Evolutionary conservation across 495 filamentous ascomycete genomes (phyloP).

Genomic region (Neurospora sp.): DNA sequence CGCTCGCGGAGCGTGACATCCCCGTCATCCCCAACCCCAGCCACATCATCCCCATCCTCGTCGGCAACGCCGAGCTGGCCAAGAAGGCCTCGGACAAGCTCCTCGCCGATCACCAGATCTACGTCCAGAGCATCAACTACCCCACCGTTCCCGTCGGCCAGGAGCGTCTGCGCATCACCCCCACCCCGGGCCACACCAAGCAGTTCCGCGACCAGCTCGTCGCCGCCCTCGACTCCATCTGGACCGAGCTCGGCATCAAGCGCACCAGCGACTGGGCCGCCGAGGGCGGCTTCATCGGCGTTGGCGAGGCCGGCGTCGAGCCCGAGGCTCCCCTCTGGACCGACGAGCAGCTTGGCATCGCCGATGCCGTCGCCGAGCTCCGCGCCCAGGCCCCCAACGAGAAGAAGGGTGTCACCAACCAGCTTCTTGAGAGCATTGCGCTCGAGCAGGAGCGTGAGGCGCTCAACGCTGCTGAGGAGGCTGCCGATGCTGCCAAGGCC

Average conservation of each 20-base stretch:
- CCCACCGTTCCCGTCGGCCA: conserved; percentile 94
- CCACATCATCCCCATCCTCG: conserved; percentile 89
- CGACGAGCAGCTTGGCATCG: conserved; percentile 69
- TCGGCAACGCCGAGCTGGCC: conserved; percentile 89
- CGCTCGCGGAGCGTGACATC: conserved; percentile 65
- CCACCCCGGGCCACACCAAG: conserved; percentile 82
- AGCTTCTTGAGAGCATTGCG: conserved; percentile 9
- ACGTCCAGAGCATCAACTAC: conserved; percentile 98
- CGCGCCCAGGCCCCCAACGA: conserved; percentile 24
- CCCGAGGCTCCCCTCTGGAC: conserved; percentile 65
- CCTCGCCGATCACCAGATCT: conserved; percentile 79
- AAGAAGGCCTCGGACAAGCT: conserved; percentile 83
- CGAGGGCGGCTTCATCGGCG: conserved; percentile 86
- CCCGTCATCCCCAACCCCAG: conserved; percentile 98
- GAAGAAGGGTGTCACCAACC: conserved; percentile 20
- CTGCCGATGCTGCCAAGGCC: conserved; percentile 11
- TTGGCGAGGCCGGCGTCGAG: conserved; percentile 57
- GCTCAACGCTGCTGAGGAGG: conserved; percentile 11
- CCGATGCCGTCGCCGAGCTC: conserved; percentile 39
- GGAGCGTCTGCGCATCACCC: conserved; percentile 89
- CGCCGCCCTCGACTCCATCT: conserved; percentile 76
- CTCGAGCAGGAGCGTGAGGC: conserved; percentile 23
- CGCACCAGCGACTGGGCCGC: conserved; percentile 83
- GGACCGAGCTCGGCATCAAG: conserved; percentile 80
- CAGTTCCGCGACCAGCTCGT: conserved; percentile 76